These are phyloP conservation scores for Meira miltonrushii DNA, from an alignment of 1,284 basidiomycete species.

Conservation along the genomic window DNA sequence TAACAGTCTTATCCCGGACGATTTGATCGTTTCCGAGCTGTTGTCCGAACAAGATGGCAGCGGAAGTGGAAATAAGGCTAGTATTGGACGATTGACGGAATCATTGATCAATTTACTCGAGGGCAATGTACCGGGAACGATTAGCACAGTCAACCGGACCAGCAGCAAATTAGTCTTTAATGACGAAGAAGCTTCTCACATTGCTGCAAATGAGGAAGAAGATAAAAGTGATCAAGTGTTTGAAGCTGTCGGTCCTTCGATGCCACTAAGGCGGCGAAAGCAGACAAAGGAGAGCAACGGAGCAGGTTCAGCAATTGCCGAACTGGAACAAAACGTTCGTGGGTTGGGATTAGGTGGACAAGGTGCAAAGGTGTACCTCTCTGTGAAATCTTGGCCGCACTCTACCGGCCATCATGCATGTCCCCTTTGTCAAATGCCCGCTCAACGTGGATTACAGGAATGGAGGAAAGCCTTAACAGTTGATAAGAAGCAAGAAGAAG, in stretches of 20 bases:
- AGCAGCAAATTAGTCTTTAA: constrained; percentile 43
- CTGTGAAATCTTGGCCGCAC: constrained; percentile 16
- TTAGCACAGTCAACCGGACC: constrained; percentile 41
- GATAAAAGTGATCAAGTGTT: constrained; percentile 5
- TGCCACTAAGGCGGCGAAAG: constrained; percentile 11
- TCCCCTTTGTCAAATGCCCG: constrained; percentile 40
- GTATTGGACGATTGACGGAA: constrained; percentile 36
- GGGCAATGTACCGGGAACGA: constrained; percentile 41
- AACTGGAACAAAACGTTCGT: not conserved
- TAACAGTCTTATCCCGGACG: constrained; percentile 14
- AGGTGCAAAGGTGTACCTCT: constrained; percentile 27
- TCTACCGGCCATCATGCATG: constrained; percentile 23
- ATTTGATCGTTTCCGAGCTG: constrained; percentile 17
- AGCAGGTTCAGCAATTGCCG: constrained; percentile 8
- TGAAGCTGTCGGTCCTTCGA: constrained; percentile 22
- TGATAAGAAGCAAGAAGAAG: not conserved
- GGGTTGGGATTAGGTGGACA: constrained; percentile 18
- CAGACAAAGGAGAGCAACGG: constrained; percentile 15
- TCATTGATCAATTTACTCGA: constrained; percentile 42
- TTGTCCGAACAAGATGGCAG: not conserved
- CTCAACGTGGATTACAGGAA: constrained; percentile 23
- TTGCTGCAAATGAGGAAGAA: constrained; percentile 1
- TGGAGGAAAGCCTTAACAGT: constrained; percentile 23
- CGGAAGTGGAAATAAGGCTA: constrained; percentile 28
- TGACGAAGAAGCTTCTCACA: constrained; percentile 7